Base-by-base conservation (phyloP, 345 rosid species). In the Hypericum androsaemum region DNA sequence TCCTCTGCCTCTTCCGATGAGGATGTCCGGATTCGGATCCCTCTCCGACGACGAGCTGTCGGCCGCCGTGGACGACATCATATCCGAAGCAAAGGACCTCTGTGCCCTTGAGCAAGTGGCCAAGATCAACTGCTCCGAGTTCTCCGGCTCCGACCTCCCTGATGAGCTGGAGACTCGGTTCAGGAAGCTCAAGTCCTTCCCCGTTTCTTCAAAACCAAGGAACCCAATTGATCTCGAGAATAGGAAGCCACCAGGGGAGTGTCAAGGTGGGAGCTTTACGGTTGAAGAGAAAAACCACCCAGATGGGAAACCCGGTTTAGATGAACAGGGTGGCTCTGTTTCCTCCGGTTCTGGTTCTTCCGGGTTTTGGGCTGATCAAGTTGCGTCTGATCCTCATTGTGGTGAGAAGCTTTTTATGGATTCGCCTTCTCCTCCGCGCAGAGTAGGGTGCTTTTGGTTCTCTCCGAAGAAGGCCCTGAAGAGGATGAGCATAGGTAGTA, bases 161-260 rank as follows among this genome's bases (percentile, higher is more conserved):
- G 36, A 71, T 56, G 85, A 88, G 50, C 72, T 88, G 67, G 92
- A 88, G 13, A 51, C 73, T 57, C 92, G 97, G 12, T 85, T 83
- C 73, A 79, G 70, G 51, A 74, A 79, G 22, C 97, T 88, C 65
- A 88, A 88, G 49, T 76, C 95, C 44, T 59, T 77, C 61, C 88
- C 88, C 10, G 41, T 51, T 17, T 12, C 73, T 41, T 22, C 32
- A 4, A 67, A 64, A 48, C 44, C 73, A 59, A 62, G 12, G 55
- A 45, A 65, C 64, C 56, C 42, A 43, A 7, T 65, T 1, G 38
- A 14, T 15, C 9, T 32, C n/a, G 50, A 14, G 14, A 14, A 14
- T n/a, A 12, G 47, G 15, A 12, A 10, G 47, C 47, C 47, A 2
- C 12, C 10, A 7, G 1, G 47, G 15, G 2, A 10, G 5, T 47